Percentiles rank a stretch among this genome's conserved stretches.
phyloP scores from a whole-genome alignment of 1,284 basidiomycete genomes.

The Boletus hoseneyae region DNA sequence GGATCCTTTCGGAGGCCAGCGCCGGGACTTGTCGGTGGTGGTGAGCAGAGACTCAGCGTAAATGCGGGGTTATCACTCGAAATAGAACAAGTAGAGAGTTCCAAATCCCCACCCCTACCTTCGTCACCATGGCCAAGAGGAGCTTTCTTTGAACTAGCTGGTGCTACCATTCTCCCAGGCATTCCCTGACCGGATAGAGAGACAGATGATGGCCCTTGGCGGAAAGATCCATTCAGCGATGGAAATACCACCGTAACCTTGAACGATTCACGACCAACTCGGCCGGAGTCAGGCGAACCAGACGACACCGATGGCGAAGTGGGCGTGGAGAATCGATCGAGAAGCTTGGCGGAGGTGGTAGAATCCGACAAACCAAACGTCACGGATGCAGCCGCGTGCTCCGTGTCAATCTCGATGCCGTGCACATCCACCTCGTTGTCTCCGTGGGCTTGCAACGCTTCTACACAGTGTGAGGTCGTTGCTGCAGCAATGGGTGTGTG shows the following conservation, averaged over 20 bases:
- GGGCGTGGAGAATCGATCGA: constrained; percentile 8
- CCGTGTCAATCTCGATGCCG: constrained; percentile 15
- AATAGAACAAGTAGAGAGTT: background rate
- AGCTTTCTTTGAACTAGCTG: constrained; percentile 2
- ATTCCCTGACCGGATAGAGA: background rate
- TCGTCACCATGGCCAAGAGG: background rate
- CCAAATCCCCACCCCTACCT: background rate
- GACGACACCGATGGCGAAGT: constrained; percentile 5
- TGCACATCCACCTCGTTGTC: constrained; percentile 16
- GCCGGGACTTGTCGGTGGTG: constrained; percentile 12
- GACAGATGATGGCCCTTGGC: constrained; percentile 12
- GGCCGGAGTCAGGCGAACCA: background rate
- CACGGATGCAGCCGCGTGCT: constrained; percentile 1
- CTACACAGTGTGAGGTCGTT: constrained; percentile 7
- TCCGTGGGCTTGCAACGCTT: constrained; percentile 8
- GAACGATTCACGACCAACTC: constrained; percentile 8
- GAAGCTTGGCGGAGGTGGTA: constrained; percentile 18
- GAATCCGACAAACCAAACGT: constrained; percentile 10
- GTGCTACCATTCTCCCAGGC: constrained; percentile 9
- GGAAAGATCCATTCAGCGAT: constrained; percentile 26
- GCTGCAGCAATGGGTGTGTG: constrained; percentile 25
- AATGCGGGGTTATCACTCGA: constrained; percentile 6
- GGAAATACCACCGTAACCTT: constrained; percentile 21
- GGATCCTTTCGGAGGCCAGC: constrained; percentile 20
- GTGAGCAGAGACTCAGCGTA: constrained; percentile 8